phyloP scores from a whole-genome alignment of 1,284 basidiomycete genomes.

The Puccinia novopanici region DNA sequence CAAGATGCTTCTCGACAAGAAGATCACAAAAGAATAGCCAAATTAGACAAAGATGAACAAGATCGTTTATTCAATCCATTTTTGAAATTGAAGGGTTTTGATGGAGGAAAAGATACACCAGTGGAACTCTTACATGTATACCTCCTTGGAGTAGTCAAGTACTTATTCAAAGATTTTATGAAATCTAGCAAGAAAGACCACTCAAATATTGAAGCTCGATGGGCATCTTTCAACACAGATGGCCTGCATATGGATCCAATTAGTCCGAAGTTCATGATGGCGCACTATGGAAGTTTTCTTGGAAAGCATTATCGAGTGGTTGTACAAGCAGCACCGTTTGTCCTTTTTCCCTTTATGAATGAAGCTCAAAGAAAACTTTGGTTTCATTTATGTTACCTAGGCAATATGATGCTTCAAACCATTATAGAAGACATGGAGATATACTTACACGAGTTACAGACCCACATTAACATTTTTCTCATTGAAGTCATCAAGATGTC shows the following conservation, averaged over 20 bases:
- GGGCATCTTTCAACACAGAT: too few relatives aligned
- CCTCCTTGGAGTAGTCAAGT: too few relatives aligned
- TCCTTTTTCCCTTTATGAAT: constrained; percentile 58
- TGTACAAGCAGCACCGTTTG: constrained; percentile 61
- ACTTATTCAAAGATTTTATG: too few relatives aligned
- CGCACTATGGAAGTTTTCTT: constrained; percentile 59
- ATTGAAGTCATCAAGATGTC: too few relatives aligned
- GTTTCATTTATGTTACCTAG: constrained; percentile 57
- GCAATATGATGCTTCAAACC: too few relatives aligned
- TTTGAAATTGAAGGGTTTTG: background rate
- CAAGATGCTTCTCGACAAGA: too few relatives aligned
- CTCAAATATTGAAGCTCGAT: too few relatives aligned
- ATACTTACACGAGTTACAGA: too few relatives aligned
- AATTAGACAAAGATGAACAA: background rate
- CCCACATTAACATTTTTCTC: too few relatives aligned
- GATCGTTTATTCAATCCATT: background rate
- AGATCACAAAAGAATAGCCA: background rate
- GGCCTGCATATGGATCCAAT: too few relatives aligned
- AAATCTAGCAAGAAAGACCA: too few relatives aligned
- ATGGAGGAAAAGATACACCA: constrained; percentile 7
- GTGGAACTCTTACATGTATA: constrained; percentile 40
- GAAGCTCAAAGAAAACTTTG: constrained; percentile 56
- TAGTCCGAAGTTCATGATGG: constrained; percentile 56
- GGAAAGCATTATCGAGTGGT: constrained; percentile 60
- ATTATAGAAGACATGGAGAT: too few relatives aligned